Evolutionary conservation across 495 filamentous ascomycete genomes (phyloP).

Genomic region (Penicillium robsamsonii): DNA sequence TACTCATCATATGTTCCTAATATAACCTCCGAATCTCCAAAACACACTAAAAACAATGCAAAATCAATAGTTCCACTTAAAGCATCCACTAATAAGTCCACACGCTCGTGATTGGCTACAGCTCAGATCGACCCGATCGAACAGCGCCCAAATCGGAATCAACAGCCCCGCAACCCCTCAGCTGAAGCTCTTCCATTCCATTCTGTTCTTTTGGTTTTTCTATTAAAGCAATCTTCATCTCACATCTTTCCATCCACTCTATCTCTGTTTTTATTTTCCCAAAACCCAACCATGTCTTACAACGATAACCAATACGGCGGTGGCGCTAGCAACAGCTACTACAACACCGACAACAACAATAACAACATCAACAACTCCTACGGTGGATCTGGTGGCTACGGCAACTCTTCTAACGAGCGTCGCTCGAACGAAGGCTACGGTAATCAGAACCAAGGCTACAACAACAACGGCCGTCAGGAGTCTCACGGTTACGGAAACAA

Average conservation of each 20-base stretch:
- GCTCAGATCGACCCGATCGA: neutral
- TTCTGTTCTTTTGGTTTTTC: neutral
- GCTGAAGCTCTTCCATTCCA: slow-evolving; percentile 12
- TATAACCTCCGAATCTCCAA: neutral
- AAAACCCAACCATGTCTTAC: slow-evolving; percentile 17
- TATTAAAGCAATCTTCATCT: neutral
- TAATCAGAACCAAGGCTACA: slow-evolving; percentile 15
- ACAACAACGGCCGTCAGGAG: slow-evolving; percentile 11
- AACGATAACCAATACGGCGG: slow-evolving; percentile 12
- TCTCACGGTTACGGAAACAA: slow-evolving; percentile 1
- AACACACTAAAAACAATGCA: neutral
- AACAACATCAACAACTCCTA: slow-evolving; percentile 5
- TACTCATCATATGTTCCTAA: neutral
- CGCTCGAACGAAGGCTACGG: slow-evolving; percentile 6
- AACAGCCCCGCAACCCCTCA: slow-evolving; percentile 12
- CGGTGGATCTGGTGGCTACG: neutral
- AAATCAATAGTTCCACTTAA: neutral
- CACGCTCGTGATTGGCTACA: neutral
- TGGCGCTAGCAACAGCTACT: slow-evolving; percentile 16
- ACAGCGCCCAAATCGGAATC: neutral
- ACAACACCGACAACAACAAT: slow-evolving; percentile 16
- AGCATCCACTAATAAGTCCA: neutral
- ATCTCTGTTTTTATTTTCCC: neutral
- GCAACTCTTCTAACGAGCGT: neutral
- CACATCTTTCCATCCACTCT: neutral